These are phyloP conservation scores for Cercospora sojina DNA, from an alignment of 2,329 filamentous ascomycete species.

Conservation along the genomic window DNA sequence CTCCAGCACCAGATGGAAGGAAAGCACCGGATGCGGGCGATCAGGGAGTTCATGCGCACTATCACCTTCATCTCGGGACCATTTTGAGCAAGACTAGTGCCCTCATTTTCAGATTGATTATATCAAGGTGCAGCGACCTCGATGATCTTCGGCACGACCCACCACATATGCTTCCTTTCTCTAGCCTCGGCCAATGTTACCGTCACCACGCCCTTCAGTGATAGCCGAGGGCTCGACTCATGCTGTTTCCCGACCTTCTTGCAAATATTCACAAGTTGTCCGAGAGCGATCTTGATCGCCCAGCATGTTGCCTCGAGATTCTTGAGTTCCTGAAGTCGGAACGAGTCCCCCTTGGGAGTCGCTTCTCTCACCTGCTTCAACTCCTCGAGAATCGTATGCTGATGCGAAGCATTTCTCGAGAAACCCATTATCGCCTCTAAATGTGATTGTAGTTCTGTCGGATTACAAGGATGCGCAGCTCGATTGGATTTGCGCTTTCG, in stretches of 20 bases:
- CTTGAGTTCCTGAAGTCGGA: constrained; percentile 35
- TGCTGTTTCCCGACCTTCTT: constrained; percentile 26
- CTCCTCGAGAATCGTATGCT: constrained; percentile 16
- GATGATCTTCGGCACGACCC: constrained; percentile 48
- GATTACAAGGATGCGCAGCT: background rate
- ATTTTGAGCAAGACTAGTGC: background rate
- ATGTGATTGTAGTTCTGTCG: background rate
- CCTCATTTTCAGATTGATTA: background rate
- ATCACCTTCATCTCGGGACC: background rate
- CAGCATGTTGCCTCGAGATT: constrained; percentile 37
- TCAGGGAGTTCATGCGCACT: background rate
- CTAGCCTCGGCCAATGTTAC: constrained; percentile 41
- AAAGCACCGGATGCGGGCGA: background rate
- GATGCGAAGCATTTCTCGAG: background rate
- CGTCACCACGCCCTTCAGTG: constrained; percentile 30
- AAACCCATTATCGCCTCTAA: constrained; percentile 9
- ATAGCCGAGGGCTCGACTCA: background rate
- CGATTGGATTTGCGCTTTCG: constrained; percentile 25
- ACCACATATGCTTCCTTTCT: constrained; percentile 47
- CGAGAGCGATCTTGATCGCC: constrained; percentile 31
- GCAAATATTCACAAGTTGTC: constrained; percentile 27
- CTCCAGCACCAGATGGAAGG: background rate
- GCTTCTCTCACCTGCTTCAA: constrained; percentile 20
- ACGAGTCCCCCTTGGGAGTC: background rate
- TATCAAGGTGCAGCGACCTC: background rate